phyloP scores from a whole-genome alignment of 805 yeast species.

The Wickerhamiella kazuoi region DNA sequence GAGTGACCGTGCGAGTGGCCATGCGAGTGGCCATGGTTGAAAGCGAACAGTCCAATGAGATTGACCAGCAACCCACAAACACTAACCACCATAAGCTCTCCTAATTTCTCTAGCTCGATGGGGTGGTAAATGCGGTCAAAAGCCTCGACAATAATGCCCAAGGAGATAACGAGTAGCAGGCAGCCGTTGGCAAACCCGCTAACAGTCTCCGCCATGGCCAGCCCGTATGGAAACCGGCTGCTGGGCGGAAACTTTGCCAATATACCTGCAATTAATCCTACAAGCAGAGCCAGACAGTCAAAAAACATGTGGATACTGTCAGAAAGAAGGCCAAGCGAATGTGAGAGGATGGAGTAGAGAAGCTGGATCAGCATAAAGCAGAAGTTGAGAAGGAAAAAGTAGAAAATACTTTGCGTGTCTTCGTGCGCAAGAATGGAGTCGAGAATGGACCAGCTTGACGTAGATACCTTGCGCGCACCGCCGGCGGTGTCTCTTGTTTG shows the following conservation, averaged over 20 bases:
- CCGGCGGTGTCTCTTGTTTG: too few species aligned
- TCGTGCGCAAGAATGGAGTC: slow-evolving; percentile 29
- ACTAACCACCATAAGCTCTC: slow-evolving; percentile 73
- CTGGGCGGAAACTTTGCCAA: slow-evolving; percentile 41
- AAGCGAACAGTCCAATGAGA: slow-evolving; percentile 82
- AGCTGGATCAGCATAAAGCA: slow-evolving; percentile 90
- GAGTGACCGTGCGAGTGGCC: slow-evolving; percentile 14
- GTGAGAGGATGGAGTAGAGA: slow-evolving; percentile 79
- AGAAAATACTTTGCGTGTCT: slow-evolving; percentile 78
- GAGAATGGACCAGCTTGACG: slow-evolving; percentile 14
- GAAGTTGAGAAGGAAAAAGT: slow-evolving; percentile 67
- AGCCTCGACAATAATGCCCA: slow-evolving; percentile 76
- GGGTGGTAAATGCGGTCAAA: slow-evolving; percentile 66
- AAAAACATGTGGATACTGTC: slow-evolving; percentile 94
- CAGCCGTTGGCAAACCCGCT: slow-evolving; percentile 95
- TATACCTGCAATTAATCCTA: slow-evolving; percentile 76
- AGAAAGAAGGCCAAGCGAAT: slow-evolving; percentile 75
- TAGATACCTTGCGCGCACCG: background rate
- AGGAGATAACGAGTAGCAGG: slow-evolving; percentile 68
- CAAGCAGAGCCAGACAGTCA: slow-evolving; percentile 77
- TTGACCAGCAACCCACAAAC: slow-evolving; percentile 73
- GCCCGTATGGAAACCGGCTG: slow-evolving; percentile 70
- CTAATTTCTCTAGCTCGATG: slow-evolving; percentile 56
- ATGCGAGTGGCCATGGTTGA: slow-evolving; percentile 44
- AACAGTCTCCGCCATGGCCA: slow-evolving; percentile 68